phyloP scores from a whole-genome alignment of 768 basidiomycete genomes.

The Rhizopogon vinicolor region DNA sequence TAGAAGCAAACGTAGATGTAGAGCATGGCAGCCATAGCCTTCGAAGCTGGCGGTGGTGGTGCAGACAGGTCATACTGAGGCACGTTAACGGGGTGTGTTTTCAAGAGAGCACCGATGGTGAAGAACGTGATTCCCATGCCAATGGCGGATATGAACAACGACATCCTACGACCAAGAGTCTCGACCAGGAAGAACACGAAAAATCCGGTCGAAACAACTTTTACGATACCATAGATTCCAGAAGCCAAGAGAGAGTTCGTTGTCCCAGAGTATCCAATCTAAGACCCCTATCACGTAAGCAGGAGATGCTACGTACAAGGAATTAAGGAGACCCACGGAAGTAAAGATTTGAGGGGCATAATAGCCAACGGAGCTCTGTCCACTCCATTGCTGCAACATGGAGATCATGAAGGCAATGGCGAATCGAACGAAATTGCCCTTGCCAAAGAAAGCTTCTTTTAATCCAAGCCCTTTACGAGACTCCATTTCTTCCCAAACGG shows the following conservation, averaged over 20 bases:
- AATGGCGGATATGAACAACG: slow-evolving; percentile 66
- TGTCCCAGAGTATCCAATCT: slow-evolving; percentile 64
- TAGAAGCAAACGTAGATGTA: slow-evolving; percentile 89
- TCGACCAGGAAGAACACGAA: slow-evolving; percentile 71
- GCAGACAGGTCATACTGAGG: slow-evolving; percentile 36
- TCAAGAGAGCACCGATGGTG: slow-evolving; percentile 81
- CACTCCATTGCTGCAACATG: slow-evolving; percentile 78
- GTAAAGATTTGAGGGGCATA: slow-evolving; percentile 73
- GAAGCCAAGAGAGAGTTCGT: slow-evolving; percentile 62
- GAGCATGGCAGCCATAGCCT: slow-evolving; percentile 83
- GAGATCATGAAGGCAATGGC: slow-evolving; percentile 82
- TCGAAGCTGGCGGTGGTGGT: slow-evolving; percentile 42
- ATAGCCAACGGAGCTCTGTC: slow-evolving; percentile 79
- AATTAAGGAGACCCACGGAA: slow-evolving; percentile 36
- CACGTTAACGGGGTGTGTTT: slow-evolving; percentile 57
- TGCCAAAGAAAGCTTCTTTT: slow-evolving; percentile 65
- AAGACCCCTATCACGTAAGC: neutral
- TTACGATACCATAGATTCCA: slow-evolving; percentile 69
- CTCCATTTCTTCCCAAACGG: slow-evolving; percentile 70
- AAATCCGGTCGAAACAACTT: slow-evolving; percentile 59
- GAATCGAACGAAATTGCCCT: slow-evolving; percentile 80
- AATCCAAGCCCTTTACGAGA: slow-evolving; percentile 60
- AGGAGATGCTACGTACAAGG: neutral
- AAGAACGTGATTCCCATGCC: slow-evolving; percentile 81
- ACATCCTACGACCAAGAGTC: slow-evolving; percentile 60